phyloP scores from a whole-genome alignment of 345 rosid genomes.

The Carallia pectinifolia region DNA sequence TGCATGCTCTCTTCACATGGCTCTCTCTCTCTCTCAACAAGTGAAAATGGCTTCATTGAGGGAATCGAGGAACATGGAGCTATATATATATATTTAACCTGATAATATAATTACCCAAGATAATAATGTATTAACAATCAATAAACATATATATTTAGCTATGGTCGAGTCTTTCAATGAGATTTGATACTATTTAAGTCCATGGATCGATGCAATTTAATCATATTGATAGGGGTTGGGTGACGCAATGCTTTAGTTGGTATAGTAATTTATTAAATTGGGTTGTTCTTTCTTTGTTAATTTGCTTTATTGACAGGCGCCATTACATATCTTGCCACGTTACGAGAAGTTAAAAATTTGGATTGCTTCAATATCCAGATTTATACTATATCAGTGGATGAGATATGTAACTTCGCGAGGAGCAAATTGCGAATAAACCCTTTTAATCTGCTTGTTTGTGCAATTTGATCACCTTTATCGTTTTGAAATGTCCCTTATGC shows the following conservation, averaged over 20 bases:
- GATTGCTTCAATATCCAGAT: no score
- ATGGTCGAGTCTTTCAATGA: slow-evolving; percentile 11
- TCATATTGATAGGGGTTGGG: neutral
- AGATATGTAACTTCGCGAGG: no score
- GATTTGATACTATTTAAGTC: neutral
- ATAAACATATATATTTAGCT: neutral
- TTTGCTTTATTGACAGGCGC: no score
- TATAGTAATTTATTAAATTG: neutral
- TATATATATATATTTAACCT: neutral
- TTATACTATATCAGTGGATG: no score
- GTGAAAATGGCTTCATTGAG: slow-evolving; percentile 11
- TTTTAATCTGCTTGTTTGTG: no score
- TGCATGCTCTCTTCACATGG: slow-evolving; percentile 29
- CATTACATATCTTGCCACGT: neutral
- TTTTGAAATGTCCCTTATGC: no score
- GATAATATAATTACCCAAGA: neutral
- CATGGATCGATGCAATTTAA: neutral
- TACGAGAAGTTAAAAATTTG: no score
- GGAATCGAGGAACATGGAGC: slow-evolving; percentile 13
- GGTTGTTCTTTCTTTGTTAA: no score
- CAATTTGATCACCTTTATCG: no score
- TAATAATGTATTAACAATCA: neutral
- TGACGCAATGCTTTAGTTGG: slow-evolving; percentile 10
- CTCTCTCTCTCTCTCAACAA: neutral
- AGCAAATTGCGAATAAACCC: no score